Base-by-base conservation (phyloP, 306 rosid species). In the Rubus idaeus region DNA sequence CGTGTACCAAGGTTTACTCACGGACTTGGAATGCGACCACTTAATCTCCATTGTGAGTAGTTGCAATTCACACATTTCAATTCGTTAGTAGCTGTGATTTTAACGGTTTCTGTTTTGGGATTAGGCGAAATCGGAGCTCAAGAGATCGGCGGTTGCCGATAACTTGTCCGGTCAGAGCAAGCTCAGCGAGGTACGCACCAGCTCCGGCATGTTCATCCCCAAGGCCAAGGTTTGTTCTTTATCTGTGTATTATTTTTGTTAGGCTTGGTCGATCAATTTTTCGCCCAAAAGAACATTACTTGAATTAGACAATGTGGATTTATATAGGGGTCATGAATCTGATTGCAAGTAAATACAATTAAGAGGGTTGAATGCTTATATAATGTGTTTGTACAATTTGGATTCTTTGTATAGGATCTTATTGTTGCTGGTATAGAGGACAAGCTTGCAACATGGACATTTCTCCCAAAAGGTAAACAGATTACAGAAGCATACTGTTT, bases 101-200 rank as follows among this genome's bases (percentile, higher is more conserved):
- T 16, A 17, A 13, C 10, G 20, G 23, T 62, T 77, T 53, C 77
- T 79, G 8, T 44, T 4, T 51, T 77, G 44, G 75, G 69, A 10
- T 30, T 87, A 95, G 99, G 99, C 99, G 17, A 92, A 91, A 83
- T 83, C 91, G 13, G 99, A 95, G 90, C 83, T 92, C 52, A 89
- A 92, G 93, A 87, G 99, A 91, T 95, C 99, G 74, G 91, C 95
- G 5, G 99, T 95, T 41, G 97, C 97, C 12, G 97, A 95, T 85
- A 80, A 88, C 73, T 52, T 75, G 52, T 90, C 97, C 0, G 97
- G 99, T 66, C 58, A 89, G 76, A 86, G 96, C 80, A 76, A 72
- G 88, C 85, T 90, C 35, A 95, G 99, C 79, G 90, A 92, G 63
- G 96, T 89, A 40, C 91, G 99, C 49, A 95, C 97, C 23, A 95